These are phyloP conservation scores for Tolypocladium paradoxum DNA, from an alignment of 2,329 filamentous ascomycete genomes.

Conservation along the genomic window DNA sequence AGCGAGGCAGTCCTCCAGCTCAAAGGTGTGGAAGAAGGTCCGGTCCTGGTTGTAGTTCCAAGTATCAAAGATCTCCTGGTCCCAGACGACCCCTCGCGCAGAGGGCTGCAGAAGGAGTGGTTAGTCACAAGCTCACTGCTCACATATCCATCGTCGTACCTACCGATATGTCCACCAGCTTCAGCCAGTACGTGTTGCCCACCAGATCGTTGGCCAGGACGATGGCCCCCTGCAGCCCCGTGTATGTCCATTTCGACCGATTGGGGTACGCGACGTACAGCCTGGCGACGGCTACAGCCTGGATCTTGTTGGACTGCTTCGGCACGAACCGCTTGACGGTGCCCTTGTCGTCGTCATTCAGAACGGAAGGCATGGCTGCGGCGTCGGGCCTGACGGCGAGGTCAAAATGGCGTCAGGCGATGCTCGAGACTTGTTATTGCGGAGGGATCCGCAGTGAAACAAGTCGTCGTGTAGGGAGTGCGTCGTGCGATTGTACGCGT, in stretches of 20 bases:
- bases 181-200: constrained; percentile 93
- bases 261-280: constrained; percentile 90
- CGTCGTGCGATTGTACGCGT: neutral
- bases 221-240: constrained; percentile 80
- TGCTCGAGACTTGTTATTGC: neutral
- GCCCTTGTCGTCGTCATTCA: constrained; percentile 90
- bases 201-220: constrained; percentile 91
- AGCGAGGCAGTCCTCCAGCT: constrained; percentile 84
- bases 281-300: constrained; percentile 84
- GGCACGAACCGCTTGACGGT: constrained; percentile 91
- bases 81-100: constrained; percentile 82
- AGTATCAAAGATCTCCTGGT: constrained; percentile 93
- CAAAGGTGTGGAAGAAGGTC: constrained; percentile 95
- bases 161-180: constrained; percentile 94
- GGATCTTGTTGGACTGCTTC: constrained; percentile 93
- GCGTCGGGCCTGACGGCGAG: neutral
- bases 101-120: constrained; percentile 42
- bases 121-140: constrained; percentile 5
- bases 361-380: constrained; percentile 49
- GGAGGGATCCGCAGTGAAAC: neutral
- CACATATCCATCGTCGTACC: neutral
- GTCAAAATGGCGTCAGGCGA: neutral
- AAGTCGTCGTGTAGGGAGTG: neutral
- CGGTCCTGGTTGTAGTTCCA: constrained; percentile 95
- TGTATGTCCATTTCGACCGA: constrained; percentile 81